A percentile compares a stretch with the other conserved stretches of the same genome.
phyloP scores from a whole-genome alignment of 768 basidiomycete species.

The Fibroporia radiculosa region DNA sequence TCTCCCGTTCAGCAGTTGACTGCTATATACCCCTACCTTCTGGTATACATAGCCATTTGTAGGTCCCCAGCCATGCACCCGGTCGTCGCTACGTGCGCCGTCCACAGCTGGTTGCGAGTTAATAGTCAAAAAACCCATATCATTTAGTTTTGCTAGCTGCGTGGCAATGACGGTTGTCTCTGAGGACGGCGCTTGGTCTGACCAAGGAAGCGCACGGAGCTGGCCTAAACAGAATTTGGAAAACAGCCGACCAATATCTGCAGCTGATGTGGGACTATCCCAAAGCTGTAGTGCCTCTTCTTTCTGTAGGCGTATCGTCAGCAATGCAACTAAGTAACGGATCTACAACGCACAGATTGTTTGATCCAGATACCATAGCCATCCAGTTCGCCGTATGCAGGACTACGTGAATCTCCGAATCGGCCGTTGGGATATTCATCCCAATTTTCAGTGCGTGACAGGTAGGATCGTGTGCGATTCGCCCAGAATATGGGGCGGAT shows the following conservation, averaged over 20 bases:
- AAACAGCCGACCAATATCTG: conserved; percentile 71
- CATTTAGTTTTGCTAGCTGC: conserved; percentile 80
- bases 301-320: conserved; percentile 40
- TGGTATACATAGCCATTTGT: conserved; percentile 92
- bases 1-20: conserved; percentile 1
- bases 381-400: conserved; percentile 96
- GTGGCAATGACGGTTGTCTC: conserved; percentile 80
- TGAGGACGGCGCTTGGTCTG: conserved; percentile 74
- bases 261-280: conserved; percentile 65
- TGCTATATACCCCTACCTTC: conserved; percentile 45
- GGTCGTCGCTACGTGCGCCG: conserved; percentile 78
- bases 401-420: conserved; percentile 95
- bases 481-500: conserved; percentile 99
- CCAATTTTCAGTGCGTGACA: conserved; percentile 97
- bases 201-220: conserved; percentile 86
- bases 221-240: conserved; percentile 71
- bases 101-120: conserved; percentile 97
- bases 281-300: conserved; percentile 84
- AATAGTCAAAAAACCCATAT: conserved; percentile 90
- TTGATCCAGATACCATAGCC: conserved; percentile 93
- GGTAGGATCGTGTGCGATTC: conserved; percentile 89
- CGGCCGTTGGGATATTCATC: conserved; percentile 99
- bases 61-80: conserved; percentile 89
- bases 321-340: neutral
- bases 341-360: conserved; percentile 53